A percentile compares a stretch with the other conserved stretches of the same genome.
These are phyloP conservation scores for Saccharomyces cerevisiae DNA, from an alignment of 805 yeast genomes.

Conservation along the genomic window DNA sequence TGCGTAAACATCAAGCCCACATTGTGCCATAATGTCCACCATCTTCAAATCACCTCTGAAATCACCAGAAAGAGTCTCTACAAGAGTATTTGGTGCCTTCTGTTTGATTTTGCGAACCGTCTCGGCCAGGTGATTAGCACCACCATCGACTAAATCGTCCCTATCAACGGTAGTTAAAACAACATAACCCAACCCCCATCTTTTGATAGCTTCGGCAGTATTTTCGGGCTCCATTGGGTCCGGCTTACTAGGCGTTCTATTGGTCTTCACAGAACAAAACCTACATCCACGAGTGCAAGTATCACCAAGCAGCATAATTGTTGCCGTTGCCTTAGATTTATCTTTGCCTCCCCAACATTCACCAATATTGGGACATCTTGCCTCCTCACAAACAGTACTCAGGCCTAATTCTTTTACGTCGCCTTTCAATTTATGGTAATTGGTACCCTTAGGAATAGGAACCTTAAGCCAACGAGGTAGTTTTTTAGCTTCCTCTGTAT, in stretches of 20 bases:
- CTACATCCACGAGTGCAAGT: constrained; percentile 99
- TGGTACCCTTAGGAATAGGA: constrained; percentile 92
- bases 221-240: constrained; percentile 97
- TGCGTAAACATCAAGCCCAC: constrained; percentile 93
- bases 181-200: constrained; percentile 98
- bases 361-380: constrained; percentile 98
- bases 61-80: constrained; percentile 92
- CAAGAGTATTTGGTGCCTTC: constrained; percentile 84
- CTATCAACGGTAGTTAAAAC: constrained; percentile 96
- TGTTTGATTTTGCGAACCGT: constrained; percentile 78
- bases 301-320: constrained; percentile 96
- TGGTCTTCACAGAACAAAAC: constrained; percentile 93
- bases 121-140: constrained; percentile 81
- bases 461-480: constrained; percentile 92
- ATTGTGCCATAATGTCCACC: constrained; percentile 70
- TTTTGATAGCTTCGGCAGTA: constrained; percentile 91
- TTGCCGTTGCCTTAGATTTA: constrained; percentile 72
- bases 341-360: constrained; percentile 98
- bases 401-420: constrained; percentile 84
- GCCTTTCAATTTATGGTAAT: constrained; percentile 67
- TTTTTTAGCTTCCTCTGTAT: constrained; percentile 55
- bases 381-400: constrained; percentile 97
- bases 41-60: constrained; percentile 81
- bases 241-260: constrained; percentile 74
- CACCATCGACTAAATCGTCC: constrained; percentile 91